Evolutionary conservation across 495 filamentous ascomycete species (phyloP).

Genomic region (Penicillium bovifimosum): DNA sequence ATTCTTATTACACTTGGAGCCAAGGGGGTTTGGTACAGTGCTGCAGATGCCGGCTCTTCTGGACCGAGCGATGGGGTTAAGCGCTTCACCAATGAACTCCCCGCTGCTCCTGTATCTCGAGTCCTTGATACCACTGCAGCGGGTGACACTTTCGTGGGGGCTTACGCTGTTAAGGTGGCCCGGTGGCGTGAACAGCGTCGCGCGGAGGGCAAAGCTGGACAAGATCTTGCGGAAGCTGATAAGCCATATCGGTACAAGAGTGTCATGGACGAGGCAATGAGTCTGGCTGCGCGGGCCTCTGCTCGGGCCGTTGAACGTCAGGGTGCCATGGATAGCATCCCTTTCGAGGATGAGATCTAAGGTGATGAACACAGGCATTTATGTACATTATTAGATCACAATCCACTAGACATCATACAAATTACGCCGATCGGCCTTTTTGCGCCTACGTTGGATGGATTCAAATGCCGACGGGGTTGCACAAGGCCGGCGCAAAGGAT

Average conservation of each 20-base stretch:
- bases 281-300: conserved; percentile 65
- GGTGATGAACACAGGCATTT: neutral
- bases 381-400: neutral
- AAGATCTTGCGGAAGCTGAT: conserved; percentile 35
- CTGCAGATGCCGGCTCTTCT: conserved; percentile 32
- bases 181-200: conserved; percentile 37
- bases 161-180: conserved; percentile 66
- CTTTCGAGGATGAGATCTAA: conserved; percentile 74
- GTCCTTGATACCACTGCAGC: conserved; percentile 94
- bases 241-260: conserved; percentile 40
- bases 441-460: neutral
- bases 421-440: neutral
- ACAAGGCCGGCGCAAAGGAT: neutral
- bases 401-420: neutral
- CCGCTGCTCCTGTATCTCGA: conserved; percentile 53
- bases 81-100: conserved; percentile 38
- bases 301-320: conserved; percentile 67
- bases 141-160: conserved; percentile 91
- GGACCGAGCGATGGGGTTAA: conserved; percentile 30
- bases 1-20: conserved; percentile 79
- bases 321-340: conserved; percentile 86
- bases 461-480: neutral
- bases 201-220: conserved; percentile 28
- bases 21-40: conserved; percentile 63
- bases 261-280: conserved; percentile 56